A percentile compares a stretch with the other conserved stretches of the same genome.
Conservation (phyloP, 257 asterid genomes). For the Phtheirospermum japonicum region DNA sequence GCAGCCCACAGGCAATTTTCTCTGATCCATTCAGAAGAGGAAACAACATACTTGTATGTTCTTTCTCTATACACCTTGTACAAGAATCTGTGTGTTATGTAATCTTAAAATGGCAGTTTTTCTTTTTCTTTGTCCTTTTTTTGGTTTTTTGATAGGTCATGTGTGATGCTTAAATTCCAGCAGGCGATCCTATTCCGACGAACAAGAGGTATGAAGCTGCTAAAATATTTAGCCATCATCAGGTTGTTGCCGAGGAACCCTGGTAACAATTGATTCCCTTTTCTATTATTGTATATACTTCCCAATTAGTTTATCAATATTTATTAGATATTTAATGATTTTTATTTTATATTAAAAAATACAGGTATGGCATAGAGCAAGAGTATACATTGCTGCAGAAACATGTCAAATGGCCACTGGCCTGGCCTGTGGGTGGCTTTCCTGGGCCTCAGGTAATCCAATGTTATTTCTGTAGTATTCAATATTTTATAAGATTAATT, state of each 20-base stretch:
- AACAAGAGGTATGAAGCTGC: conserved; percentile 81
- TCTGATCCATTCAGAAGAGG: conserved; percentile 86
- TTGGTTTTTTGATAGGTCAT: no score
- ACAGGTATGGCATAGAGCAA: conserved; percentile 55
- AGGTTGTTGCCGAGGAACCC: conserved; percentile 64
- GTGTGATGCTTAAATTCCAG: conserved; percentile 77
- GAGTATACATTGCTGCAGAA: conserved; percentile 55
- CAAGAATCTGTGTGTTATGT: no score
- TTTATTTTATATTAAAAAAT: no score
- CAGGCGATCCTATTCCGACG: conserved; percentile 82
- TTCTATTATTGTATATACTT: background rate
- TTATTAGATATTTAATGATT: no score
- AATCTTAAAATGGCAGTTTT: no score
- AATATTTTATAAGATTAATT: no score
- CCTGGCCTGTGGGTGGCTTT: conserved; percentile 84
- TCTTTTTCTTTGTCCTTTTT: no score
- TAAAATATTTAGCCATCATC: conserved; percentile 59
- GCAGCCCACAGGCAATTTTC: conserved; percentile 89
- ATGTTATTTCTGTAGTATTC: no score
- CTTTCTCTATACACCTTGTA: no score
- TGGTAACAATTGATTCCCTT: conserved; percentile 36
- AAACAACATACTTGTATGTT: conserved; percentile 65
- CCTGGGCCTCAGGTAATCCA: conserved; percentile 81
- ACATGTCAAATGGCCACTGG: conserved; percentile 64
- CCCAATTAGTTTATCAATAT: no score